Conservation (phyloP, 2,329 filamentous ascomycete genomes). For the Colletotrichum sp. region DNA sequence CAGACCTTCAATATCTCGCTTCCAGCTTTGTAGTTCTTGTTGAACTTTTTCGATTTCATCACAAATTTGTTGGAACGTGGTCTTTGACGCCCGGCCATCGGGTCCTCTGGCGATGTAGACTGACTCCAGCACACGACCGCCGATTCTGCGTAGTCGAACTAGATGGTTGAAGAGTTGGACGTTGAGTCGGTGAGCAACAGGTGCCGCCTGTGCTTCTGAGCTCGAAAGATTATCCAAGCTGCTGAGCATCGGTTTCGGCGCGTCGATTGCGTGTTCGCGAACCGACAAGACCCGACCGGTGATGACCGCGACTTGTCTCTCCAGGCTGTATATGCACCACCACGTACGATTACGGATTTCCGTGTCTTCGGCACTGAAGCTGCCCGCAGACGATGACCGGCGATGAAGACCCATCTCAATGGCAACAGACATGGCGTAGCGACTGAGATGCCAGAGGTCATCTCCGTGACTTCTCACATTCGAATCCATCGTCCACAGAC, state of each 20-base stretch:
- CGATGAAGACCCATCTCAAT: constrained; percentile 28
- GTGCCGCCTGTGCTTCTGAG: constrained; percentile 10
- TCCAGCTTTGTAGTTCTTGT: constrained; percentile 23
- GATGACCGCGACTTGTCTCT: constrained; percentile 26
- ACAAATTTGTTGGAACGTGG: constrained; percentile 27
- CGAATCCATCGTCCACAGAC: constrained; percentile 29
- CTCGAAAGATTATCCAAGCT: constrained; percentile 20
- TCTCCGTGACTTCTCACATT: constrained; percentile 16
- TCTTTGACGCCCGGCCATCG: constrained; percentile 22
- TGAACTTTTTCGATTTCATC: constrained; percentile 20
- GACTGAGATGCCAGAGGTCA: constrained; percentile 29
- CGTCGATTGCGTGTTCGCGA: constrained; percentile 27
- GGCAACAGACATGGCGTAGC: constrained; percentile 30
- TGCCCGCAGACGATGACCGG: constrained; percentile 21
- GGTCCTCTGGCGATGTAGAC: constrained; percentile 27
- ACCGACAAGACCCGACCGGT: constrained; percentile 27
- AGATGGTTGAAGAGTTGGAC: constrained; percentile 17
- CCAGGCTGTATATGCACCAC: constrained; percentile 28
- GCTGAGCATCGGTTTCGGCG: constrained; percentile 13
- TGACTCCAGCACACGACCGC: constrained; percentile 27
- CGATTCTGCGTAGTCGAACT: constrained; percentile 22
- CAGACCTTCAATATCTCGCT: constrained; percentile 16
- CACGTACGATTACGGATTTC: constrained; percentile 26
- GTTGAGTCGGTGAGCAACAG: constrained; percentile 17
- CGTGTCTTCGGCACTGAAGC: constrained; percentile 23